Evolutionary conservation across 2,329 filamentous ascomycete species (phyloP), one percentile per base, ranked within the genome.

Genomic region (Neoascochyta sp.): DNA sequence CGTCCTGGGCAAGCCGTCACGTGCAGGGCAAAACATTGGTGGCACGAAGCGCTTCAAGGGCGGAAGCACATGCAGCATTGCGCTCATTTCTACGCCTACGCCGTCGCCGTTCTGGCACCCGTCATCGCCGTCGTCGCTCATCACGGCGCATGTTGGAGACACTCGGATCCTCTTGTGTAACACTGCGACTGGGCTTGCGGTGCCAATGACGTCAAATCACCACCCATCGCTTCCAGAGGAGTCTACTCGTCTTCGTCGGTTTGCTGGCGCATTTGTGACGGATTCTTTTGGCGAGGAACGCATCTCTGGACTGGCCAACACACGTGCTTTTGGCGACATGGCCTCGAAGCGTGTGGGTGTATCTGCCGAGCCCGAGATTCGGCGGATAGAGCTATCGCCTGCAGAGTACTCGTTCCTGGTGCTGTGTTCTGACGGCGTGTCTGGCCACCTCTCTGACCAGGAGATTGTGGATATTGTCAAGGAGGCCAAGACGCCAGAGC

Each of bases 211-310:
- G 1, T 86, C 83, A 12, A 87, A 95, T 60, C 92, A 98, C 63
- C 92, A 95, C 58, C 90, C 92, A 0, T 85, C 81, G n/a, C 79
- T 84, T 4, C 92, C 92, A 0, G 73, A 80, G 32, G 92, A 98
- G 68, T 81, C 83, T 7, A 81, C 79, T 22, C 79, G 92, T 6
- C 74, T 98, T 14, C 83, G 89, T 24, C 81, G 89, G 27, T 96
- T 89, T 58, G 85, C 88, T 2, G 78, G 84, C 16, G 82, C 83
- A 3, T 90, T 96, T 58, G 83, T 95, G 11, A 92, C 90, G 0
- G 92, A 98, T 65, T 93, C 86, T 18, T 98, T 98, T 61, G 92
- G 92, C 55, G 92, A 98, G 66, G 89, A 96, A 65, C 87, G 92
- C 47, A 92, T 98, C 63, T 81, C 81, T 9, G 90, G 92, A 0